Percentiles rank a stretch among this genome's conserved stretches.
Conservation (phyloP, 2,329 filamentous ascomycete genomes). For the Pseudocercospora vitis region DNA sequence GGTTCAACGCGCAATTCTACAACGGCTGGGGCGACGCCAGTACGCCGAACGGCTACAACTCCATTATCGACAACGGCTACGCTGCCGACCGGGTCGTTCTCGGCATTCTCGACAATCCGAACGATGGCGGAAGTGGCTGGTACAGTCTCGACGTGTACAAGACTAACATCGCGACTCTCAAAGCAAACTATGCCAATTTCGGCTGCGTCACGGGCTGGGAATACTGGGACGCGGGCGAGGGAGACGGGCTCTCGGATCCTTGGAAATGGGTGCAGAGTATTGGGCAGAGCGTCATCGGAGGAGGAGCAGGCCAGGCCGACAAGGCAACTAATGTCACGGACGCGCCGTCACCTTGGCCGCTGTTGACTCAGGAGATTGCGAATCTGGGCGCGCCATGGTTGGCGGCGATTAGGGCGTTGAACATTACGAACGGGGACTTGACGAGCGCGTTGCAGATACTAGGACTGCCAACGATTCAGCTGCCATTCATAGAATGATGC, state of each 20-base stretch:
- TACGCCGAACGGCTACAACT: slow-evolving; percentile 29
- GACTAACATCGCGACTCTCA: slow-evolving; percentile 25
- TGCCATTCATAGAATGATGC: not conserved
- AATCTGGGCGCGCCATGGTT: slow-evolving; percentile 20
- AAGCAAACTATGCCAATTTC: slow-evolving; percentile 29
- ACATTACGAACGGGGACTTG: slow-evolving; percentile 27
- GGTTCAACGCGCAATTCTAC: slow-evolving; percentile 37
- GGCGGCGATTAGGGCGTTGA: slow-evolving; percentile 28
- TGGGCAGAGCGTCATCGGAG: slow-evolving; percentile 20
- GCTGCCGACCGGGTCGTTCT: slow-evolving; percentile 28
- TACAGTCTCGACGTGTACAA: slow-evolving; percentile 24
- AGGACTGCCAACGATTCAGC: slow-evolving; percentile 7
- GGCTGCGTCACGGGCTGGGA: slow-evolving; percentile 35
- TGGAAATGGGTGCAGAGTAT: slow-evolving; percentile 28
- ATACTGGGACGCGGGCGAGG: slow-evolving; percentile 32
- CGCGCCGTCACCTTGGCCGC: slow-evolving; percentile 25
- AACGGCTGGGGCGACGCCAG: slow-evolving; percentile 35
- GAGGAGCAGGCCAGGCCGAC: slow-evolving; percentile 1
- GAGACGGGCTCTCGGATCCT: slow-evolving; percentile 19
- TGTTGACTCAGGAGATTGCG: slow-evolving; percentile 19
- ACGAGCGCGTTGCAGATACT: slow-evolving; percentile 23
- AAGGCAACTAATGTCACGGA: slow-evolving; percentile 13
- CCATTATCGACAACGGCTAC: slow-evolving; percentile 30
- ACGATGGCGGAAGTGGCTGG: slow-evolving; percentile 33
- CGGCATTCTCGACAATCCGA: slow-evolving; percentile 30